phyloP scores from a whole-genome alignment of 768 basidiomycete species.

The Glaciozyma martinii region DNA sequence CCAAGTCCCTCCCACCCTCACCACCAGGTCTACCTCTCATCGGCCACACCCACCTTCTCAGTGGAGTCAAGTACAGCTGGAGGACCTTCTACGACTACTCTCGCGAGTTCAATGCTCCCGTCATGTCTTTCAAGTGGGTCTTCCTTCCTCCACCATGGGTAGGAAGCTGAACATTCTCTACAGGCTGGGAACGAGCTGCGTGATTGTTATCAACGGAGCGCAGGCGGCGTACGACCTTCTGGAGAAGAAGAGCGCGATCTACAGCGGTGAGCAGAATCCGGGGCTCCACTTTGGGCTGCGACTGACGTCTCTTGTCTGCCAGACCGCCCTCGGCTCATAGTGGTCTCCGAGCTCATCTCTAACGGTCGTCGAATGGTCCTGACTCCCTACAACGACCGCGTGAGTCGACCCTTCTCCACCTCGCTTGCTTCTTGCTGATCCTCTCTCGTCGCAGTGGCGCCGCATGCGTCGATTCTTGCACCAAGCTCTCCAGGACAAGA shows the following conservation, averaged over 20 bases:
- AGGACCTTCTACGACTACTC: background rate
- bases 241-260: constrained; percentile 1
- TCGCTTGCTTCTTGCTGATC: too few species aligned
- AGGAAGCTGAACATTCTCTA: background rate
- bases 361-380: background rate
- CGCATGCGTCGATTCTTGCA: background rate
- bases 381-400: background rate
- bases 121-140: background rate
- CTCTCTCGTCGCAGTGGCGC: background rate
- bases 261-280: background rate
- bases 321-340: background rate
- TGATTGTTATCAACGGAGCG: background rate
- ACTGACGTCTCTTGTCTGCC: background rate
- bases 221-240: background rate
- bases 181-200: background rate
- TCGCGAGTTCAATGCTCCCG: background rate
- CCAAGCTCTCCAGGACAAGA: background rate
- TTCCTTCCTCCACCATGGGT: background rate
- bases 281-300: background rate
- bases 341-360: background rate
- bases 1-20: too few species aligned
- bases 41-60: too few species aligned
- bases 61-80: constrained; percentile 1
- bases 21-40: too few species aligned
- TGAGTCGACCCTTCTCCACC: too few species aligned